phyloP scores from a whole-genome alignment of 2,329 filamentous ascomycete genomes.

The Elsinoe necatrix region DNA sequence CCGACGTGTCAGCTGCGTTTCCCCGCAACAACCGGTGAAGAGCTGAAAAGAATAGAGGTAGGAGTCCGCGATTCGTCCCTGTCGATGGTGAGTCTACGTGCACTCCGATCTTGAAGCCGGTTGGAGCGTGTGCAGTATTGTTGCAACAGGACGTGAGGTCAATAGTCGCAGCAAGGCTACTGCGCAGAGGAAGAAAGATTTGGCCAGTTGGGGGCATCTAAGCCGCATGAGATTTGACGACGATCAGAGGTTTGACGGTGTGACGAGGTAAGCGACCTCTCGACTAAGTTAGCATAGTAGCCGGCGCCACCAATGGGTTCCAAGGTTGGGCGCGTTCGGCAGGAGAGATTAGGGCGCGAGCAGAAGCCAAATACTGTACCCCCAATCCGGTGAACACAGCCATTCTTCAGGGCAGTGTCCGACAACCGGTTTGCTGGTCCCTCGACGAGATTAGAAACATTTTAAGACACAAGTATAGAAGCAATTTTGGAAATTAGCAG shows the following conservation, averaged over 20 bases:
- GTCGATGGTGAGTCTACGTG: neutral
- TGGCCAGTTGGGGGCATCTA: neutral
- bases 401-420: conserved; percentile 3
- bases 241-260: neutral
- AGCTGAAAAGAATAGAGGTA: neutral
- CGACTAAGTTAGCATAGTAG: neutral
- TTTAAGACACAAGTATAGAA: neutral
- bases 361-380: neutral
- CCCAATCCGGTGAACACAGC: neutral
- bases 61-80: neutral
- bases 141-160: neutral
- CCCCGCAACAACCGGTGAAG: conserved; percentile 13
- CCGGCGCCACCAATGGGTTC: neutral
- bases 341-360: neutral
- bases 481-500: neutral
- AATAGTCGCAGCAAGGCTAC: neutral
- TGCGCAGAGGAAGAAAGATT: neutral
- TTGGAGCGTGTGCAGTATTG: neutral
- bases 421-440: neutral
- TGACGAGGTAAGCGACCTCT: conserved; percentile 6
- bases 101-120: neutral
- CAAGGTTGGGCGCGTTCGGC: neutral
- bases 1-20: neutral
- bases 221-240: neutral
- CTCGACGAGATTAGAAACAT: neutral